Evolutionary conservation across 2,329 filamentous ascomycete genomes (phyloP), one percentile per base, ranked within the genome.

Genomic region (Fusarium keratoplasticum): DNA sequence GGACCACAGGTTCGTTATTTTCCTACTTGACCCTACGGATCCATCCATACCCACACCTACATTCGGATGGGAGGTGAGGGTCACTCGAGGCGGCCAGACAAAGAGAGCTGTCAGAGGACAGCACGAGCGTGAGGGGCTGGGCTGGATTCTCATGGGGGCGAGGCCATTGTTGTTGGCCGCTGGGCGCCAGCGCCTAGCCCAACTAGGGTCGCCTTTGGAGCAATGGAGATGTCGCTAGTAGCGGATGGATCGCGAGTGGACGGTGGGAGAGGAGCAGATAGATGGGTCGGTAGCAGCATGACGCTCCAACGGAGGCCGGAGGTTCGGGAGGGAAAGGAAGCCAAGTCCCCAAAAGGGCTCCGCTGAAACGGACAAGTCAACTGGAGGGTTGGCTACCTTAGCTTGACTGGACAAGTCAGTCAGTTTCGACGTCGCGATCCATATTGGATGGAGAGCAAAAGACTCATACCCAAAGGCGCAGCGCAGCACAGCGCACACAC

Each of bases 141-240:
- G 62, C 66, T 76, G 58, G 57, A 57, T 42, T 65, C 31, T 58
- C 71, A 64, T 68, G 69, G 69, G 70, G 72, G 60, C 62, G 66
- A 60, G 72, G 69, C 55, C 69, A 66, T 66, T 58, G 55, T 71
- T 76, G 75, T 76, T 78, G 76, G 76, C 72, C 71, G 64, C 71
- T 76, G 70, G 70, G 59, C 67, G 64, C 66, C 66, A 73, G 74
- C 76, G 72, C 69, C 77, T 78, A 78, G 76, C 70, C 70, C 47
- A 70, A 78, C 77, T 77, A 66, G 75, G 75, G 73, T 68, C 58
- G 42, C 61, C 62, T 61, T 66, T 78, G 62, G 70, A 70, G 72
- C 72, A 67, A 67, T 54, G 65, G 61, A 66, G 61, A 77, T 76
- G 76, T 78, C 76, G 70, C 76, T 77, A 78, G 67, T 55, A 69